phyloP scores from a whole-genome alignment of 805 yeast species.

The Candida saitoana region DNA sequence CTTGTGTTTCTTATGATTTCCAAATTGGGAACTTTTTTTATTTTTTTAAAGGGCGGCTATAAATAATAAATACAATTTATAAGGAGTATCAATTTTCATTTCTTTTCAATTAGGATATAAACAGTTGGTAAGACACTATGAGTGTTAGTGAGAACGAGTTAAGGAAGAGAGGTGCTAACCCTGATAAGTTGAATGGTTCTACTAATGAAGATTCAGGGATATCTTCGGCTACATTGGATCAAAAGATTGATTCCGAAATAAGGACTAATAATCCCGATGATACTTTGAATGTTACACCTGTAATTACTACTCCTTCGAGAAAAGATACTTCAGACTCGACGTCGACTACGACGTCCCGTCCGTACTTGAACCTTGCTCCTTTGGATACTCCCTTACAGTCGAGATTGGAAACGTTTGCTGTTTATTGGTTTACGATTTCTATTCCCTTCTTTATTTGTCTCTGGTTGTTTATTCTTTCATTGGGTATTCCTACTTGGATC shows the following conservation, averaged over 20 bases:
- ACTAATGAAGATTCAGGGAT: not conserved
- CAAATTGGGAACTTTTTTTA: too few relatives aligned
- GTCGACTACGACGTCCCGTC: not conserved
- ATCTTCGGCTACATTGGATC: not conserved
- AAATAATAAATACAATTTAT: too few relatives aligned
- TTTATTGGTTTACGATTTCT: slow-evolving; percentile 70
- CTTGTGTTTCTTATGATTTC: too few relatives aligned
- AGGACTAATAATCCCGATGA: not conserved
- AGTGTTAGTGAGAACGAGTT: not conserved
- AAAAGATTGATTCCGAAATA: not conserved
- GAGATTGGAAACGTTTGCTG: slow-evolving; percentile 62
- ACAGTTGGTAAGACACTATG: too few relatives aligned
- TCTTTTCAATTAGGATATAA: too few relatives aligned
- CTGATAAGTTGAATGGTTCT: not conserved
- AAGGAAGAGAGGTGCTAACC: slow-evolving; percentile 1
- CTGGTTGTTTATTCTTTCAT: slow-evolving; percentile 45
- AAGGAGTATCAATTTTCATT: too few relatives aligned
- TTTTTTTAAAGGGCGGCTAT: too few relatives aligned
- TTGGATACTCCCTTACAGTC: slow-evolving; percentile 50
- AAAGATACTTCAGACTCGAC: not conserved
- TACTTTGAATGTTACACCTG: not conserved
- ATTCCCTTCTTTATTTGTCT: slow-evolving; percentile 56
- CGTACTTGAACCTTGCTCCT: slow-evolving; percentile 46
- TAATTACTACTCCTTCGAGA: not conserved
- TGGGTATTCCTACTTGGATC: slow-evolving; percentile 67